phyloP scores from a whole-genome alignment of 208 protist genomes.

The Leishmania mexicana region DNA sequence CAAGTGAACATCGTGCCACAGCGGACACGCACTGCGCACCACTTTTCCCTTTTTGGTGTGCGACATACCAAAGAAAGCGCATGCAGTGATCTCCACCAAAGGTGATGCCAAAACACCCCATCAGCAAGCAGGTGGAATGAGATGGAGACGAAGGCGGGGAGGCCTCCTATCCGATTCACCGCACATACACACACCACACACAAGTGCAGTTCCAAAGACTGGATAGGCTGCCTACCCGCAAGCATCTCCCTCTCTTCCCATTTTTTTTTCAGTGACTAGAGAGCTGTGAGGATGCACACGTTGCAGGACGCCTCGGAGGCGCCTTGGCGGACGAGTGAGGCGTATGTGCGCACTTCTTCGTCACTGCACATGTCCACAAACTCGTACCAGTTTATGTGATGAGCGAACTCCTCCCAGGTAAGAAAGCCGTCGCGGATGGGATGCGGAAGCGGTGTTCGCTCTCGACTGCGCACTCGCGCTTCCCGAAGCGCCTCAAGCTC shows the following conservation, averaged over 20 bases:
- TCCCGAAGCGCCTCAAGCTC: conserved; percentile 60
- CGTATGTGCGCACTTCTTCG: conserved; percentile 54
- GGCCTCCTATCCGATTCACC: background rate
- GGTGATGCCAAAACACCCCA: background rate
- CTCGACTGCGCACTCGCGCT: conserved; percentile 39
- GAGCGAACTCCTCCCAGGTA: conserved; percentile 69
- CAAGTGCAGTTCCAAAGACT: background rate
- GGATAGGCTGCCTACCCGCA: background rate
- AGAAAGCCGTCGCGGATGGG: conserved; percentile 52
- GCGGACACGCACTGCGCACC: background rate
- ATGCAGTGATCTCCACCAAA: background rate
- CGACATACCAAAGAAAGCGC: background rate
- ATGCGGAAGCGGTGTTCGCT: conserved; percentile 63
- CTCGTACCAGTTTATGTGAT: conserved; percentile 79
- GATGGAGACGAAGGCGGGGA: background rate
- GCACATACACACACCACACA: too few species aligned
- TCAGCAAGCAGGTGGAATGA: background rate
- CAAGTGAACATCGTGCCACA: background rate
- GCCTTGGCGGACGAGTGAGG: conserved; percentile 29
- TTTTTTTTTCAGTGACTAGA: background rate
- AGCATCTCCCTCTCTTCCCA: background rate
- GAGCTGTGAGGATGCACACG: conserved; percentile 34
- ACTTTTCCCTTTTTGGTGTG: background rate
- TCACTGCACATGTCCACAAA: conserved; percentile 64
- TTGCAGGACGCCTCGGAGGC: conserved; percentile 48